These are phyloP conservation scores for Athelia sp. DNA, from an alignment of 1,284 basidiomycete species.

Conservation along the genomic window DNA sequence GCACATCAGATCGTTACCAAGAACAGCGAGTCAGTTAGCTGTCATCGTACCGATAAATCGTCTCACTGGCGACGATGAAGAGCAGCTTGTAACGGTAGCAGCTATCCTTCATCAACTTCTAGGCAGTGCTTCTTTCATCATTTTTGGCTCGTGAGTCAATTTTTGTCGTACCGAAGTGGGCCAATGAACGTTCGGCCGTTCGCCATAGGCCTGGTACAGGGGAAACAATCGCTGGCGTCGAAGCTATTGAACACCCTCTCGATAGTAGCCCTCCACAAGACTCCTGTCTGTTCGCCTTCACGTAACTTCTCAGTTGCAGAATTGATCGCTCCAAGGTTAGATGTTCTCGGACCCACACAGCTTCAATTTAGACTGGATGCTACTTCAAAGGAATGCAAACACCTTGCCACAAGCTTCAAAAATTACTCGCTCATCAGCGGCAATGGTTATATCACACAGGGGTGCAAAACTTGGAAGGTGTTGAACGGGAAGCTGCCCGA, in stretches of 20 bases:
- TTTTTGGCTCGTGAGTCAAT: constrained; percentile 47
- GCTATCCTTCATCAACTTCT: constrained; percentile 40
- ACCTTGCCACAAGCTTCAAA: constrained; percentile 25
- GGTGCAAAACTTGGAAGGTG: constrained; percentile 39
- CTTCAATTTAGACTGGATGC: constrained; percentile 48
- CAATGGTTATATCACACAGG: constrained; percentile 51
- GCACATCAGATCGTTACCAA: constrained; percentile 20
- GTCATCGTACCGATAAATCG: constrained; percentile 28
- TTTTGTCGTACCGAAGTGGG: neutral
- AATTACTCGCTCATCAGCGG: constrained; percentile 33
- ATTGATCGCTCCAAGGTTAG: constrained; percentile 36
- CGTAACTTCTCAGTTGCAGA: constrained; percentile 58
- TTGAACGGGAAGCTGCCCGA: constrained; percentile 22
- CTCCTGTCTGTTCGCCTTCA: constrained; percentile 45
- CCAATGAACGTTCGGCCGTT: too few relatives aligned
- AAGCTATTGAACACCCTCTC: constrained; percentile 43
- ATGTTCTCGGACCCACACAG: constrained; percentile 21
- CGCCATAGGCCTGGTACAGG: constrained; percentile 44
- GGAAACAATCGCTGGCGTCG: constrained; percentile 46
- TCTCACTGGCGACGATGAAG: constrained; percentile 31
- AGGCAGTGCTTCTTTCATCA: constrained; percentile 46
- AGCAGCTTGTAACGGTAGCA: constrained; percentile 42
- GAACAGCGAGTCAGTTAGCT: constrained; percentile 17
- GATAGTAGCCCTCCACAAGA: constrained; percentile 23
- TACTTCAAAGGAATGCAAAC: constrained; percentile 28